Percentiles rank a stretch among this genome's conserved stretches.
Conservation (phyloP, 2,329 filamentous ascomycete genomes). For the Aspergillus phoenicis region DNA sequence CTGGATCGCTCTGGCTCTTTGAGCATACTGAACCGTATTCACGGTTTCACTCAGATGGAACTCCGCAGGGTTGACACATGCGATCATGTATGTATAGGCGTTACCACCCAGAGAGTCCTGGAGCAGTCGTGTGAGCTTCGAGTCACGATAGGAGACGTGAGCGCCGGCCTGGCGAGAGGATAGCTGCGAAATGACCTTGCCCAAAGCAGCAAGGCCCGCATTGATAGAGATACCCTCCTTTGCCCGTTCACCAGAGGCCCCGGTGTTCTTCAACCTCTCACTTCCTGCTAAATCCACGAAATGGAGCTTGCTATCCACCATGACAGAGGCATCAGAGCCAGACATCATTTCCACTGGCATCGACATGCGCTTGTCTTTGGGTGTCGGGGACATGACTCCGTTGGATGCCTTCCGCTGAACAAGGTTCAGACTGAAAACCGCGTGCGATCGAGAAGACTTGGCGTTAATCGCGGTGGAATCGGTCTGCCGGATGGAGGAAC, state of each 20-base stretch:
- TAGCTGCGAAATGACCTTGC: constrained; percentile 97
- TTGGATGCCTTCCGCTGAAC: constrained; percentile 68
- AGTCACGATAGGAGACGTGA: constrained; percentile 97
- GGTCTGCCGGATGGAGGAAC: constrained; percentile 91
- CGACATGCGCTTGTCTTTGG: constrained; percentile 80
- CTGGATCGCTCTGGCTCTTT: constrained; percentile 92
- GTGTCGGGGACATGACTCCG: constrained; percentile 55
- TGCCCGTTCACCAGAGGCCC: constrained; percentile 89
- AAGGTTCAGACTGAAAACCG: constrained; percentile 93
- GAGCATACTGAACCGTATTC: constrained; percentile 96
- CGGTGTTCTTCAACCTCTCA: constrained; percentile 95
- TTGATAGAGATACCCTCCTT: constrained; percentile 99
- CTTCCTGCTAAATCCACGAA: constrained; percentile 98
- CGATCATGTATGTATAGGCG: constrained; percentile 99
- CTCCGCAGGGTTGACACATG: constrained; percentile 93
- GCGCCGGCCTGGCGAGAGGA: constrained; percentile 84
- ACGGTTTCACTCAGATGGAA: constrained; percentile 97
- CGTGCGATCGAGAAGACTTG: constrained; percentile 95
- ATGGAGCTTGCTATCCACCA: constrained; percentile 95
- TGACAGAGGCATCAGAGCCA: constrained; percentile 65
- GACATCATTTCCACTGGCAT: constrained; percentile 80
- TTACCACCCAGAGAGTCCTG: constrained; percentile 97
- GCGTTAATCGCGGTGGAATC: constrained; percentile 97
- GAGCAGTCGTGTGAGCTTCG: constrained; percentile 89
- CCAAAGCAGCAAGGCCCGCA: constrained; percentile 86